Conservation (phyloP, 2,329 filamentous ascomycete genomes). For the Hypoxylon sp. region DNA sequence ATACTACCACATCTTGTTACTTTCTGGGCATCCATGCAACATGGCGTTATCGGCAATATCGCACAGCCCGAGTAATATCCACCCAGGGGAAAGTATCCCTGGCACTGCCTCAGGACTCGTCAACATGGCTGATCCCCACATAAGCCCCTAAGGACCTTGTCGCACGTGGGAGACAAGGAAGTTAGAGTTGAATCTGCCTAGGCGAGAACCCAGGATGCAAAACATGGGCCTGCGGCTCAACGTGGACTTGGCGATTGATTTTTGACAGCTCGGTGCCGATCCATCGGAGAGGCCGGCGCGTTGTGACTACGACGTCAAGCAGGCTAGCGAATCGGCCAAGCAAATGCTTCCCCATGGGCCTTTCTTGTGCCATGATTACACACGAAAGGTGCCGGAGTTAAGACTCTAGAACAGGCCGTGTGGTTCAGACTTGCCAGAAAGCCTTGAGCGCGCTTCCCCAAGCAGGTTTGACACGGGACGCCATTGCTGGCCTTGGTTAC, state of each 20-base stretch:
- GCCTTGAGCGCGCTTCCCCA: not conserved
- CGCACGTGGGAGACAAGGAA: conserved; percentile 22
- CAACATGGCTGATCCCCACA: not conserved
- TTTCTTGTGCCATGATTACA: not conserved
- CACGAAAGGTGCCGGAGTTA: not conserved
- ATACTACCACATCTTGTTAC: conserved; percentile 17
- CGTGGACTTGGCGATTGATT: conserved; percentile 12
- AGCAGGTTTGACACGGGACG: not conserved
- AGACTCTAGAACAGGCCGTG: not conserved
- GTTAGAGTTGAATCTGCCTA: conserved; percentile 13
- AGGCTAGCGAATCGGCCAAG: conserved; percentile 5
- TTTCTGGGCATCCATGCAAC: conserved; percentile 4
- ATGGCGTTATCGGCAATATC: conserved; percentile 13
- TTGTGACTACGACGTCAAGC: conserved; percentile 1
- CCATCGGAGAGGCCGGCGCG: conserved; percentile 18
- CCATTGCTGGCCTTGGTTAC: not conserved
- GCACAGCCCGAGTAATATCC: conserved; percentile 9
- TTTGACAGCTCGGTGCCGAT: not conserved
- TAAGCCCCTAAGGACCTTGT: conserved; percentile 14
- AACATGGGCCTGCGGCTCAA: conserved; percentile 8
- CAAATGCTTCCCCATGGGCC: conserved; percentile 4
- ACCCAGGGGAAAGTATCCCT: not conserved
- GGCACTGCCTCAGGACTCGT: not conserved
- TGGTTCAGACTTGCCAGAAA: not conserved
- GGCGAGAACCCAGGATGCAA: conserved; percentile 19